A percentile compares a stretch with the other conserved stretches of the same genome.
phyloP scores from a whole-genome alignment of 768 basidiomycete species.

The Rubroboletus satanas region DNA sequence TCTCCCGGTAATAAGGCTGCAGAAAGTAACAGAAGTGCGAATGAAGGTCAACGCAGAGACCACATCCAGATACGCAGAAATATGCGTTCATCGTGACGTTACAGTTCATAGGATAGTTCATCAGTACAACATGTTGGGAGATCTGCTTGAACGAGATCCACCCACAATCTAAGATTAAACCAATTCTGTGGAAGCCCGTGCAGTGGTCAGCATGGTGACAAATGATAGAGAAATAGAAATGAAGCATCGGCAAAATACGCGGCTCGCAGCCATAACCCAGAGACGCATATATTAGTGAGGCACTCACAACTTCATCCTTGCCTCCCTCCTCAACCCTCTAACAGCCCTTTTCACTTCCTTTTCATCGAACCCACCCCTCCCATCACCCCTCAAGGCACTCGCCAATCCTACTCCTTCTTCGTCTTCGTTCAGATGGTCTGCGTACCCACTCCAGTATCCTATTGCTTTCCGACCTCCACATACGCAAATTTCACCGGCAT shows the following conservation, averaged over 20 bases:
- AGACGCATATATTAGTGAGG: background rate
- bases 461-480: constrained; percentile 62
- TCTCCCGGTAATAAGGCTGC: constrained; percentile 80
- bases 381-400: constrained; percentile 44
- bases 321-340: constrained; percentile 58
- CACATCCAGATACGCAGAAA: background rate
- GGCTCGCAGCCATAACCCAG: background rate
- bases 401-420: constrained; percentile 43
- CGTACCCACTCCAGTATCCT: constrained; percentile 73
- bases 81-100: background rate
- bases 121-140: constrained; percentile 1
- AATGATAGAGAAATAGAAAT: background rate
- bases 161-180: constrained; percentile 28
- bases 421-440: constrained; percentile 43
- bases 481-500: constrained; percentile 35
- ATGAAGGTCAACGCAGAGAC: constrained; percentile 2
- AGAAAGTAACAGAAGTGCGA: constrained; percentile 3
- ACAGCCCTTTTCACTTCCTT: constrained; percentile 62
- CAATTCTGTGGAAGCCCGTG: constrained; percentile 16
- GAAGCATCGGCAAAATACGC: background rate
- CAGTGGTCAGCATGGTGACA: constrained; percentile 4
- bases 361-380: constrained; percentile 62
- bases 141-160: constrained; percentile 1
- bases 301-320: constrained; percentile 71
- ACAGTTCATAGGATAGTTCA: background rate